phyloP scores from a whole-genome alignment of 1,284 basidiomycete genomes.

The Irpex sp. region DNA sequence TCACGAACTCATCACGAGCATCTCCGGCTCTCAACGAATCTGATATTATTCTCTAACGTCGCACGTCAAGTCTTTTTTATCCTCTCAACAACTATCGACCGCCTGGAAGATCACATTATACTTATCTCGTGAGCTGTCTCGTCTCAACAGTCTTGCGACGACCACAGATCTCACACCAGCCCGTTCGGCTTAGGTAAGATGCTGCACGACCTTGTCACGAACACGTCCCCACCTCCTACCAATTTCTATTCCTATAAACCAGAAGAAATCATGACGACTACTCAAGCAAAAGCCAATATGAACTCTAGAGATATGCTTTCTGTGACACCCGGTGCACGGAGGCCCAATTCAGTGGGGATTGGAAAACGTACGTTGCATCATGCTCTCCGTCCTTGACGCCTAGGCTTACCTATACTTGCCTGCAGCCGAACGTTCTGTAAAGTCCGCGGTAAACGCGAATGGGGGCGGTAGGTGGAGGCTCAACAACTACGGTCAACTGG shows the following conservation, averaged over 20 bases:
- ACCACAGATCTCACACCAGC: background rate
- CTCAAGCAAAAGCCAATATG: constrained; percentile 31
- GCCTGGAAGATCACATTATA: constrained; percentile 44
- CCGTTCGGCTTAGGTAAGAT: constrained; percentile 34
- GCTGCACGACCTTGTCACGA: constrained; percentile 60
- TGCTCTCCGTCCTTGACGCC: background rate
- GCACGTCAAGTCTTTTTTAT: constrained; percentile 41
- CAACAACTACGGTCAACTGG: constrained; percentile 56
- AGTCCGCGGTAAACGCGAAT: constrained; percentile 19
- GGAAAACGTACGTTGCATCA: constrained; percentile 23
- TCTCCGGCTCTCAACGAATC: constrained; percentile 36
- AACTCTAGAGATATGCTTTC: constrained; percentile 24
- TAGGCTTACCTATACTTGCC: constrained; percentile 1
- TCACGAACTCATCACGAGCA: constrained; percentile 15
- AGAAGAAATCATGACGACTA: constrained; percentile 29
- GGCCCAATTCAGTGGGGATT: constrained; percentile 23
- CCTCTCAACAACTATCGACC: constrained; percentile 46
- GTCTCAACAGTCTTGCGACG: constrained; percentile 12
- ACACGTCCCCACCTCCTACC: constrained; percentile 34
- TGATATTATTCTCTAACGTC: constrained; percentile 45
- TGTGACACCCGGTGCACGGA: constrained; percentile 18
- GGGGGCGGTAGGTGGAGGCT: constrained; percentile 51
- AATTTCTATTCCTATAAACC: constrained; percentile 33
- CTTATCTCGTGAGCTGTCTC: constrained; percentile 52
- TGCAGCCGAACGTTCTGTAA: constrained; percentile 18